A percentile compares a stretch with the other conserved stretches of the same genome.
These are phyloP conservation scores for Fusarium xylarioides DNA, from an alignment of 2,329 filamentous ascomycete species.

Conservation along the genomic window DNA sequence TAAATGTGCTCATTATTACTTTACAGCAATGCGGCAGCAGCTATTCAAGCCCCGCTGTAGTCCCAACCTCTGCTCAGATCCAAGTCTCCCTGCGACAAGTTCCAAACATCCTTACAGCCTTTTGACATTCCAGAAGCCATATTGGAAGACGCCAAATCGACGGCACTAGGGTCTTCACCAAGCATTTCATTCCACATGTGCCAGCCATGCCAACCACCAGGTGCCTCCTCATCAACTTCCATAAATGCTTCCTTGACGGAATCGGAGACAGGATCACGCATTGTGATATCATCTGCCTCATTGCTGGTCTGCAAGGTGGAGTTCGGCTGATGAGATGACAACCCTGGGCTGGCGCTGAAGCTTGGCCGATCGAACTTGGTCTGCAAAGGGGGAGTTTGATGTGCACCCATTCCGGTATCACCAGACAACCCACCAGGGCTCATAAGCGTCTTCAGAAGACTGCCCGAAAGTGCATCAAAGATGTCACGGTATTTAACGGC, in stretches of 20 bases:
- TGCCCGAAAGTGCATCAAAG: neutral
- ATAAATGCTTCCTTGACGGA: neutral
- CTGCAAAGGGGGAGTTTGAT: neutral
- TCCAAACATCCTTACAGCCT: neutral
- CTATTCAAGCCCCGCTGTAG: no score
- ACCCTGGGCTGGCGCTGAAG: neutral
- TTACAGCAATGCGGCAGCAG: no score
- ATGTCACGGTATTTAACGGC: neutral
- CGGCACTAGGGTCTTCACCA: neutral
- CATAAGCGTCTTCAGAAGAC: neutral
- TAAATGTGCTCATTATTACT: no score
- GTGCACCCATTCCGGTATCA: neutral
- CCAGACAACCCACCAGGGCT: neutral
- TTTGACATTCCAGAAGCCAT: accelerated
- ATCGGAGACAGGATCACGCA: neutral
- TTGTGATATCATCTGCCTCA: neutral
- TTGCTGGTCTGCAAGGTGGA: accelerated
- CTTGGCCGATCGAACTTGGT: neutral
- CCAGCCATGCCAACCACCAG: neutral
- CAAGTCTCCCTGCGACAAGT: neutral
- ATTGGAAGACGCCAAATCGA: no score
- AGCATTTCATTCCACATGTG: neutral
- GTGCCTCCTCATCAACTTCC: neutral
- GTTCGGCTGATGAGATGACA: neutral
- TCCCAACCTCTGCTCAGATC: neutral